Conservation (phyloP, 306 rosid species). For the Trifolium repens region DNA sequence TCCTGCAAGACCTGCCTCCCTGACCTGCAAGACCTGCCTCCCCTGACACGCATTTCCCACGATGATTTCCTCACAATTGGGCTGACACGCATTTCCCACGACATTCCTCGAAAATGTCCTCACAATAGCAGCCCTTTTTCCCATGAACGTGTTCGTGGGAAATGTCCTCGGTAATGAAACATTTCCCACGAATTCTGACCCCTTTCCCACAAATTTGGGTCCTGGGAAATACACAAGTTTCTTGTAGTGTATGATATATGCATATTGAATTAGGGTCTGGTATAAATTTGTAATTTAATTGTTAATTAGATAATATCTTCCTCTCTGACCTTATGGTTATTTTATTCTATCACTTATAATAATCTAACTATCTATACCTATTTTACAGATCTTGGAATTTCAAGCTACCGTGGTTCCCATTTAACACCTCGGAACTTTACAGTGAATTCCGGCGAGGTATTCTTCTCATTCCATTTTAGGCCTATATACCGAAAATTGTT, state of each 20-base stretch:
- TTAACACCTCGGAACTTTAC: neutral
- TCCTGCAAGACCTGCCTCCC: too few relatives aligned
- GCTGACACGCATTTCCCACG: too few relatives aligned
- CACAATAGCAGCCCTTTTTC: too few relatives aligned
- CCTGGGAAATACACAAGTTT: too few relatives aligned
- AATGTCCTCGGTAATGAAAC: too few relatives aligned
- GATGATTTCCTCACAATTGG: too few relatives aligned
- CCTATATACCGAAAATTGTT: neutral
- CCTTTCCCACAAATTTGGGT: too few relatives aligned
- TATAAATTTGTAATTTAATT: neutral
- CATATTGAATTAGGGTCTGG: constrained; percentile 7
- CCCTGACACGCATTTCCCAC: too few relatives aligned
- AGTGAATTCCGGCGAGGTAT: neutral
- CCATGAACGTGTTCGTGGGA: too few relatives aligned
- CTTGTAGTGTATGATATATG: constrained; percentile 6
- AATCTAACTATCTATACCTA: neutral
- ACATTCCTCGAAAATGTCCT: too few relatives aligned
- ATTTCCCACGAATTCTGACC: too few relatives aligned
- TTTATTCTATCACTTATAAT: neutral
- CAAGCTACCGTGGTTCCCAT: neutral
- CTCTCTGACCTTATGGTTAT: constrained; percentile 1
- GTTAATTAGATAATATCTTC: neutral
- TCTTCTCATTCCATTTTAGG: neutral
- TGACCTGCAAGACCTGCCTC: too few relatives aligned
- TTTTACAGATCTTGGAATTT: neutral